phyloP scores from a whole-genome alignment of 805 yeast species.

The Metschnikowia gelsemii region DNA sequence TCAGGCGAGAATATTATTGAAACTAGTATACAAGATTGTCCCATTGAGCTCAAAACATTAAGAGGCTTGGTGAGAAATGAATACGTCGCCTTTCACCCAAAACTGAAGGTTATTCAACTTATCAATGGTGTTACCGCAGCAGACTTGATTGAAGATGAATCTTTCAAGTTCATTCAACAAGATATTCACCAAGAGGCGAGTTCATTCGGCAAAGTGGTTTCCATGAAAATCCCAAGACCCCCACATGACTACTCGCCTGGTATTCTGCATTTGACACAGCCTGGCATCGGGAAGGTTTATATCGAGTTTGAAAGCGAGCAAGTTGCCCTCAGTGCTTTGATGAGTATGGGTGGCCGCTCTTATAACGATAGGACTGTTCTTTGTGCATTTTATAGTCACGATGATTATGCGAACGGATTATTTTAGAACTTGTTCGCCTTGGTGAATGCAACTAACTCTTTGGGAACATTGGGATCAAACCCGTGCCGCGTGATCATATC shows the following conservation, averaged over 20 bases:
- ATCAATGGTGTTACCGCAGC: slow-evolving; percentile 64
- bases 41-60: slow-evolving; percentile 38
- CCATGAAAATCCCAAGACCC: slow-evolving; percentile 63
- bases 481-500: slow-evolving; percentile 63
- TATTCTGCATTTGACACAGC: slow-evolving; percentile 36
- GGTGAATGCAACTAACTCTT: slow-evolving; percentile 27
- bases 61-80: slow-evolving; percentile 39
- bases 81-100: slow-evolving; percentile 35
- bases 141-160: slow-evolving; percentile 54
- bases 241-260: slow-evolving; percentile 48
- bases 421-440: slow-evolving; percentile 19
- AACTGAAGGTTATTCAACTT: slow-evolving; percentile 59
- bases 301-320: slow-evolving; percentile 58
- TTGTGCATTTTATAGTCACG: slow-evolving; percentile 59
- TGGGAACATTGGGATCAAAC: slow-evolving; percentile 47
- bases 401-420: slow-evolving; percentile 51
- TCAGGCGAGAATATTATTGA: slow-evolving; percentile 11
- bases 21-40: slow-evolving; percentile 39
- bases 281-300: slow-evolving; percentile 72
- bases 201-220: slow-evolving; percentile 51
- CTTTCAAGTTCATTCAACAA: slow-evolving; percentile 47
- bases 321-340: slow-evolving; percentile 54
- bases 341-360: slow-evolving; percentile 60
- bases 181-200: slow-evolving; percentile 53
- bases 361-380: slow-evolving; percentile 71